A percentile compares a stretch with the other conserved stretches of the same genome.
These are phyloP conservation scores for Dryas integrifolia DNA, from an alignment of 331 rosid species.

Conservation along the genomic window DNA sequence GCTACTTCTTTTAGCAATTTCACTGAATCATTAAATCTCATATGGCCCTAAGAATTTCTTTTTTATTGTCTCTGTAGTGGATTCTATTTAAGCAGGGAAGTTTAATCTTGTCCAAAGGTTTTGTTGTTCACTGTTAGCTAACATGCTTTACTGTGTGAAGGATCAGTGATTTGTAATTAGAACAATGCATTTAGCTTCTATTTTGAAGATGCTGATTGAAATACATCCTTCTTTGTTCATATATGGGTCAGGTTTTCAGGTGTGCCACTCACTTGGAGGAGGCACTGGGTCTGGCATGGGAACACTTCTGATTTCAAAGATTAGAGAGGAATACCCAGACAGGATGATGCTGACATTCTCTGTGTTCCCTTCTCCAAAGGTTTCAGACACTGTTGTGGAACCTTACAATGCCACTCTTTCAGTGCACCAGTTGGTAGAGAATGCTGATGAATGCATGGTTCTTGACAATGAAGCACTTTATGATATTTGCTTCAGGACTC, in stretches of 20 bases:
- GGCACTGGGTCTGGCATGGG: constrained; percentile 93
- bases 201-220: constrained; percentile 8
- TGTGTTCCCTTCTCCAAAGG: constrained; percentile 87
- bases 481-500: constrained; percentile 82
- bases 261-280: constrained; percentile 87
- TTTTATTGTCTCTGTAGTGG: not conserved
- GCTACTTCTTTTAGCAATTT: not conserved
- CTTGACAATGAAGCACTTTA: constrained; percentile 85
- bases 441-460: constrained; percentile 89
- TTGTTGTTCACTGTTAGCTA: not conserved
- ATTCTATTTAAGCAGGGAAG: not conserved
- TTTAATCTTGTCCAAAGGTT: not conserved
- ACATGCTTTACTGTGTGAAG: not conserved
- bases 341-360: constrained; percentile 90
- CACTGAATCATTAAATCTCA: constrained; percentile 13
- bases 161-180: not conserved
- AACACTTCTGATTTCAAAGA: constrained; percentile 74
- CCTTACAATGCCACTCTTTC: constrained; percentile 85
- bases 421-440: constrained; percentile 82
- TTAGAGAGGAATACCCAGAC: constrained; percentile 86
- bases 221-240: not conserved
- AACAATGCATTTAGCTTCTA: not conserved
- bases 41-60: not conserved
- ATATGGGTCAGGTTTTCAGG: constrained; percentile 66
- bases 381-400: constrained; percentile 86